Evolutionary conservation across 1,139 yeast species (phyloP).

Genomic region (Geotrichum bryndzae): DNA sequence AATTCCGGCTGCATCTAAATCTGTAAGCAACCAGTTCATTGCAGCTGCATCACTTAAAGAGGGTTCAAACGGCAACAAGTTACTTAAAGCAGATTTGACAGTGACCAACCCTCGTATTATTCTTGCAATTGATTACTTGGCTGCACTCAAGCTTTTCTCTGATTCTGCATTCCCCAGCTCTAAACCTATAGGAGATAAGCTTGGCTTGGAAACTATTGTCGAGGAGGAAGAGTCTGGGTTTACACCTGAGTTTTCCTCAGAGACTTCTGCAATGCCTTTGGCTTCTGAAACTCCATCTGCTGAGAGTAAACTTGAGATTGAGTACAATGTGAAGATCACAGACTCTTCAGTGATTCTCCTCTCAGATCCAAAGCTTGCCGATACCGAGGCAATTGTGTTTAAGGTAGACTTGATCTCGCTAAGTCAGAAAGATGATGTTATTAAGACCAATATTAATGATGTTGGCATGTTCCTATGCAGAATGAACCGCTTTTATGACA

Average conservation of each 20-base stretch:
- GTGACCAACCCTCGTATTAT: slow-evolving; percentile 76
- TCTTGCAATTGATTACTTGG: slow-evolving; percentile 76
- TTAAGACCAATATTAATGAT: slow-evolving; percentile 65
- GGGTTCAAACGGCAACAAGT: slow-evolving; percentile 29
- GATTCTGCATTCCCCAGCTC: slow-evolving; percentile 40
- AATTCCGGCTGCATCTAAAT: slow-evolving; percentile 58
- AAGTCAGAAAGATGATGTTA: slow-evolving; percentile 55
- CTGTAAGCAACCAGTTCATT: slow-evolving; percentile 65
- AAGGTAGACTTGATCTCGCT: slow-evolving; percentile 75
- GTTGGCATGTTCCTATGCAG: slow-evolving; percentile 80
- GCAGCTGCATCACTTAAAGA: slow-evolving; percentile 38
- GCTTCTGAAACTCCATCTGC: not conserved
- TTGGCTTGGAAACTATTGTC: slow-evolving; percentile 3
- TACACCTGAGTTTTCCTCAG: slow-evolving; percentile 7
- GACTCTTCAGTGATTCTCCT: slow-evolving; percentile 72
- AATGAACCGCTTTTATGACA: slow-evolving; percentile 60
- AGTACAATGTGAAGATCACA: slow-evolving; percentile 63
- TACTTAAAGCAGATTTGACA: slow-evolving; percentile 49
- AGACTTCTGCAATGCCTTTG: slow-evolving; percentile 2
- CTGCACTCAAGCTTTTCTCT: slow-evolving; percentile 63
- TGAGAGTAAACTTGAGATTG: slow-evolving; percentile 24
- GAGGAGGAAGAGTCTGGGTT: slow-evolving; percentile 18
- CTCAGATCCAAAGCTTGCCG: slow-evolving; percentile 64
- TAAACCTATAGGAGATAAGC: slow-evolving; percentile 18
- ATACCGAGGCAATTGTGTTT: slow-evolving; percentile 85